Conservation (phyloP, 345 rosid species). For the Cardamine occulta region DNA sequence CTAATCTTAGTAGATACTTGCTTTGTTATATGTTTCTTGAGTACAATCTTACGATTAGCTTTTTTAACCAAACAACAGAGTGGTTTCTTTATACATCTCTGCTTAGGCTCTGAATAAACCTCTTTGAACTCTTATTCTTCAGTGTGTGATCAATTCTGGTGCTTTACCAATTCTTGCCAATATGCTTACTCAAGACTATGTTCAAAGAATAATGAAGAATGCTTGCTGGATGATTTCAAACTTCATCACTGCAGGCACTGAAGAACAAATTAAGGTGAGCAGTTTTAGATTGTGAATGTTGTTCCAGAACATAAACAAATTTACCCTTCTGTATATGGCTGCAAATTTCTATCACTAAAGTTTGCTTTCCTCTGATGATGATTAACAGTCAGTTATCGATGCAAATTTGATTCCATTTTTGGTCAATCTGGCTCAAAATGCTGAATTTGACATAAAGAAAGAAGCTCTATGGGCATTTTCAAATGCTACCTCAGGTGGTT, state of each 20-base stretch:
- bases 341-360: too few relatives aligned
- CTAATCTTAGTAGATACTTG: not conserved
- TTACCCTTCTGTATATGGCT: too few relatives aligned
- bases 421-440: not conserved
- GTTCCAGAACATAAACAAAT: too few relatives aligned
- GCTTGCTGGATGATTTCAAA: conserved; percentile 11
- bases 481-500: conserved; percentile 35
- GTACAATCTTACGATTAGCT: not conserved
- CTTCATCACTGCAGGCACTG: conserved; percentile 1
- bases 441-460: not conserved
- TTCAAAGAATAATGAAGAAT: too few relatives aligned
- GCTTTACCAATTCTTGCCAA: not conserved
- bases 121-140: conserved; percentile 7
- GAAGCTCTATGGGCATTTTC: not conserved
- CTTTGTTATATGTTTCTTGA: not conserved
- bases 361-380: not conserved
- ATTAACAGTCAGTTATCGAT: not conserved
- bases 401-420: not conserved
- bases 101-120: not conserved
- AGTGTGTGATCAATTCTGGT: not conserved
- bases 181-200: not conserved
- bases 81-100: not conserved
- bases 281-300: not conserved
- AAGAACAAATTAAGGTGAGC: not conserved
- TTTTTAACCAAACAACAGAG: not conserved